A percentile compares a stretch with the other conserved stretches of the same genome.
phyloP scores from a whole-genome alignment of 2,329 filamentous ascomycete genomes.

The Ceratocystis smalleyi region DNA sequence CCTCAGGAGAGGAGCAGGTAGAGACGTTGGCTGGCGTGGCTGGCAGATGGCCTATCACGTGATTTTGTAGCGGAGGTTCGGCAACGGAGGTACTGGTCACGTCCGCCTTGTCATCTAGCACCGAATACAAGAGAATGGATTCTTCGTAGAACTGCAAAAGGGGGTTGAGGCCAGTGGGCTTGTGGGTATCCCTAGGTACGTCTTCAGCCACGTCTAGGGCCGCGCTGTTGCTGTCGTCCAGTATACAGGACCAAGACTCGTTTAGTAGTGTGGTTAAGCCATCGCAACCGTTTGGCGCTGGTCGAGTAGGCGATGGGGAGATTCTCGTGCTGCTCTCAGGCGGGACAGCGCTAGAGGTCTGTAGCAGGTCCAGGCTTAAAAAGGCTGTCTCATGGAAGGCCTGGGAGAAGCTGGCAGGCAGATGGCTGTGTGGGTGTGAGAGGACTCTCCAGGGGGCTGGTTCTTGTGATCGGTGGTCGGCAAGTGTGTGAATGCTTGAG shows the following conservation, averaged over 20 bases:
- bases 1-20: neutral
- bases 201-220: neutral
- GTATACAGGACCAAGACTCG: neutral
- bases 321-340: neutral
- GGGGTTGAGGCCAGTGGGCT: neutral
- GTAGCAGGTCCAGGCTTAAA: neutral
- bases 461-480: neutral
- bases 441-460: constrained; percentile 12
- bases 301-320: neutral
- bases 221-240: neutral
- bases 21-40: neutral
- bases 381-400: neutral
- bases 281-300: neutral
- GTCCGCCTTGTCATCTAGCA: neutral
- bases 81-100: neutral
- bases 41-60: neutral
- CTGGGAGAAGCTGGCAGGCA: constrained; percentile 10
- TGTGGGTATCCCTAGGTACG: neutral
- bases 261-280: neutral
- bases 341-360: neutral
- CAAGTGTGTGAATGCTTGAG: neutral
- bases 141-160: constrained; percentile 6
- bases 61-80: neutral
- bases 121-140: constrained; percentile 1
- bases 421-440: neutral